These are phyloP conservation scores for Zizania latifolia DNA, from an alignment of 176 grass and related monocot genomes.

Conservation along the genomic window DNA sequence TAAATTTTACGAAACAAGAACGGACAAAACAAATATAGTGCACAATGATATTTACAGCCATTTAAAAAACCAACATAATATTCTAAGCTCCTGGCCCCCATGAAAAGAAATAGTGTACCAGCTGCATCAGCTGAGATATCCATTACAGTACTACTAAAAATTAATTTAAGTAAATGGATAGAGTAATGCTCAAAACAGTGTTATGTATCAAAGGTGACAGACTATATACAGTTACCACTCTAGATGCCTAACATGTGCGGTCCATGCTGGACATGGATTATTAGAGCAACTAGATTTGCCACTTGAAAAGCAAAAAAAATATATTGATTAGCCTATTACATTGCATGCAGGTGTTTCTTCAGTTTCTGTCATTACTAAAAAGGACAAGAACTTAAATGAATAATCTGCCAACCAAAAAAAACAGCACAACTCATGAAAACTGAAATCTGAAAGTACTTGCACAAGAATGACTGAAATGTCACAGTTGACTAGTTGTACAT, in stretches of 20 bases:
- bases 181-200: neutral
- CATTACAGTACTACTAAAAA: neutral
- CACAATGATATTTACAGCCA: neutral
- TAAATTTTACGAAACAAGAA: constrained; percentile 15
- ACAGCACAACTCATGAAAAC: neutral
- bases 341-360: neutral
- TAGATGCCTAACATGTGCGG: neutral
- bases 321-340: neutral
- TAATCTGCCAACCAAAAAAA: neutral
- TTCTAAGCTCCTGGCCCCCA: neutral
- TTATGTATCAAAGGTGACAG: neutral
- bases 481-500: neutral
- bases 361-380: constrained; percentile 2
- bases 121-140: neutral
- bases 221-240: neutral
- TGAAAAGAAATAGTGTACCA: neutral
- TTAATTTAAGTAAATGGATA: neutral
- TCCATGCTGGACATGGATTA: neutral
- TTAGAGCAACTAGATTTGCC: constrained; percentile 11
- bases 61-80: neutral
- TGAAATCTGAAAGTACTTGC: neutral
- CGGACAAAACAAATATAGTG: neutral
- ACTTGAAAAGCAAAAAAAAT: neutral
- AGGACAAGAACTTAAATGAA: constrained; percentile 7
- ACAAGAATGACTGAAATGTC: neutral